phyloP scores from a whole-genome alignment of 805 yeast species.

The Sugiyamaella qingdaonensis region DNA sequence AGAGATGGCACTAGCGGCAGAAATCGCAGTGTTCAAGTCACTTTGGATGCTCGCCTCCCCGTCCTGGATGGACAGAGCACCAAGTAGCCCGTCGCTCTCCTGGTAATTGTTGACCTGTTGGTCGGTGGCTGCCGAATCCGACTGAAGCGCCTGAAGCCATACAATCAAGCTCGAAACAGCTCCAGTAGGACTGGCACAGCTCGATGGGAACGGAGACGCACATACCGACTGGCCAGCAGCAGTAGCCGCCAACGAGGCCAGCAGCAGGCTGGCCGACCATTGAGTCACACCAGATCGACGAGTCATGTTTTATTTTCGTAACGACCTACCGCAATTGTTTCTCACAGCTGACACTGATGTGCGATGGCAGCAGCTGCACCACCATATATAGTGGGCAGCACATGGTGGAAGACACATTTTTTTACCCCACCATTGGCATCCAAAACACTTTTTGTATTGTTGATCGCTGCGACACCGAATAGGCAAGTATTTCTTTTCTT shows the following conservation, averaged over 20 bases:
- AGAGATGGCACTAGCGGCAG: slow-evolving; percentile 16
- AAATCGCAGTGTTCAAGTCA: slow-evolving; percentile 16
- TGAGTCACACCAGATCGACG: background rate
- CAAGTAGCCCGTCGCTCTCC: slow-evolving; percentile 23
- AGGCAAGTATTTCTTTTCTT: no score
- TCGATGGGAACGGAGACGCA: background rate
- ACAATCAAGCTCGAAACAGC: slow-evolving; percentile 11
- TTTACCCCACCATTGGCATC: no score
- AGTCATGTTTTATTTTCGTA: background rate
- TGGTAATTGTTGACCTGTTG: slow-evolving; percentile 8
- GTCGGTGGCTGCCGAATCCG: slow-evolving; percentile 15
- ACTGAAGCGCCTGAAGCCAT: slow-evolving; percentile 11
- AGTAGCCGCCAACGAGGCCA: background rate
- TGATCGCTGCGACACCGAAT: no score
- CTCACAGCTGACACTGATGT: no score
- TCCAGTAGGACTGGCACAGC: slow-evolving; percentile 12
- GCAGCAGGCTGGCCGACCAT: background rate
- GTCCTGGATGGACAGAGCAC: slow-evolving; percentile 30
- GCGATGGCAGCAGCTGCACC: no score
- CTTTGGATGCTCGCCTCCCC: slow-evolving; percentile 20
- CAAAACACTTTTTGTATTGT: no score
- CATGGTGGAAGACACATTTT: no score
- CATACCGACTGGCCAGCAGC: background rate
- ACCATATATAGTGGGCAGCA: no score
- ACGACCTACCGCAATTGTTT: background rate